These are phyloP conservation scores for Chromera velia DNA, from an alignment of 73 alveolate genomes.

Conservation along the genomic window DNA sequence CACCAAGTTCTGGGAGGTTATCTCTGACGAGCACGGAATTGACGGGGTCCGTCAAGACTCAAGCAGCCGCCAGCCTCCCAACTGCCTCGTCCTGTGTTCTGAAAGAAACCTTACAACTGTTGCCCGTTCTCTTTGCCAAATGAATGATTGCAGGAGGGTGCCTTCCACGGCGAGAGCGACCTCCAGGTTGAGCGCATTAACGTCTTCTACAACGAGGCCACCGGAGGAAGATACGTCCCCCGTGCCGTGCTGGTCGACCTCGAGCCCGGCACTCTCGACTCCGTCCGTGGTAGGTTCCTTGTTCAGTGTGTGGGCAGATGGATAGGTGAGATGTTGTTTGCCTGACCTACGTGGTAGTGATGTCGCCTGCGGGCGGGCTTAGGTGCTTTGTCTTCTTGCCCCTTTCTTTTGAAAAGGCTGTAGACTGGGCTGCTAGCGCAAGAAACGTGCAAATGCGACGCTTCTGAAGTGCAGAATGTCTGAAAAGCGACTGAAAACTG, in stretches of 20 bases:
- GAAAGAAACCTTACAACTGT: neutral
- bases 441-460: too few species aligned
- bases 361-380: too few species aligned
- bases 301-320: too few species aligned
- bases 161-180: constrained; percentile 56
- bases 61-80: neutral
- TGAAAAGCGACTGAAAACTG: too few species aligned
- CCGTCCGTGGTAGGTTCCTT: too few species aligned
- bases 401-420: too few species aligned
- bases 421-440: too few species aligned
- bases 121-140: neutral
- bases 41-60: constrained; percentile 61
- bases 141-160: constrained; percentile 37
- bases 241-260: constrained; percentile 95
- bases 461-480: too few species aligned
- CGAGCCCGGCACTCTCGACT: constrained; percentile 97
- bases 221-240: constrained; percentile 96
- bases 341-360: too few species aligned
- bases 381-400: too few species aligned
- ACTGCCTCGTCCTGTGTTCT: neutral
- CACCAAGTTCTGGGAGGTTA: constrained; percentile 98
- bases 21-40: constrained; percentile 98
- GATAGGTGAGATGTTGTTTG: too few species aligned
- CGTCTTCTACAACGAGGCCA: constrained; percentile 62
- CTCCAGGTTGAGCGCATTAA: constrained; percentile 53